These are phyloP conservation scores for Penicillium mononematosum DNA, from an alignment of 495 filamentous ascomycete species.

Conservation along the genomic window DNA sequence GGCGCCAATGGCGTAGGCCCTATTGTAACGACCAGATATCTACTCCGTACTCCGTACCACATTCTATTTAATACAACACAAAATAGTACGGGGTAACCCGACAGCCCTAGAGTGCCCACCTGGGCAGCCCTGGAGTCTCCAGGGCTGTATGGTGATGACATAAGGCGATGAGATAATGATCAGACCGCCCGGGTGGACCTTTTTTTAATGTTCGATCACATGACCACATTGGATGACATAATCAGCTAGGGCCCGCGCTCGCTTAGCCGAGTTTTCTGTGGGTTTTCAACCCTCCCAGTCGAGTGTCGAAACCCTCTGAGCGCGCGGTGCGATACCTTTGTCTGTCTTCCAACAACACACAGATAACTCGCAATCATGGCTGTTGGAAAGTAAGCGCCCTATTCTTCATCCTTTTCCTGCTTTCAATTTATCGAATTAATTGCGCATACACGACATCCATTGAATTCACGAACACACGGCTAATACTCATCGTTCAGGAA, in stretches of 20 bases:
- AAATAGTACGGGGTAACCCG: neutral
- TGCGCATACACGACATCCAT: slow-evolving; percentile 1
- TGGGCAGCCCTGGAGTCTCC: no score
- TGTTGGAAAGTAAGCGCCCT: slow-evolving; percentile 74
- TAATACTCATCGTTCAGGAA: slow-evolving; percentile 63
- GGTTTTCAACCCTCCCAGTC: slow-evolving; percentile 42
- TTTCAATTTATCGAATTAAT: slow-evolving; percentile 18
- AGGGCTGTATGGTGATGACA: neutral
- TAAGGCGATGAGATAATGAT: neutral
- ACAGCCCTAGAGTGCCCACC: neutral
- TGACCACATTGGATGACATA: slow-evolving; percentile 32
- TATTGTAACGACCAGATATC: neutral
- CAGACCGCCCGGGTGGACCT: neutral
- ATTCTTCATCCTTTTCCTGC: slow-evolving; percentile 18
- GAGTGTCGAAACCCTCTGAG: slow-evolving; percentile 42
- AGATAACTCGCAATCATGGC: slow-evolving; percentile 74
- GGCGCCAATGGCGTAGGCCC: slow-evolving; percentile 1
- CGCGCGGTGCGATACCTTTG: slow-evolving; percentile 44
- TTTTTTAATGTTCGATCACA: slow-evolving; percentile 16
- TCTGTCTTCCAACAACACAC: slow-evolving; percentile 45
- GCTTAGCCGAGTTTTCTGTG: slow-evolving; percentile 54
- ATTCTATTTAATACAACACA: neutral
- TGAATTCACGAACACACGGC: slow-evolving; percentile 6
- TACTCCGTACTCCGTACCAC: neutral
- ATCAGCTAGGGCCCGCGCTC: slow-evolving; percentile 40